These are phyloP conservation scores for Thielaviopsis ethacetica DNA, from an alignment of 2,329 filamentous ascomycete species.

Conservation along the genomic window DNA sequence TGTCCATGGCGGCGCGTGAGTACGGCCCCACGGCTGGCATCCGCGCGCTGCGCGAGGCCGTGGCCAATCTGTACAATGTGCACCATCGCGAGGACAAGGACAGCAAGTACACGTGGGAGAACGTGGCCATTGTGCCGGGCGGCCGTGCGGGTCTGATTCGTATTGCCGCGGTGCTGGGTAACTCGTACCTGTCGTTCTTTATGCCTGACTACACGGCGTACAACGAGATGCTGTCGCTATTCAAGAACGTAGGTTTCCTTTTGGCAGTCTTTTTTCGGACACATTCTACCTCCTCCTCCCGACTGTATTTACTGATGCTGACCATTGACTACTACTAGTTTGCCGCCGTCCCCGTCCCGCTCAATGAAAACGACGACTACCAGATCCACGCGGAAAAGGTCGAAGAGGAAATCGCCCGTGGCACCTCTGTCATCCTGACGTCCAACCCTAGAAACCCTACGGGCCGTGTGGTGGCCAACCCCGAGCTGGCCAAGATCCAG, in stretches of 20 bases:
- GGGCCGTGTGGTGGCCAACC: constrained; percentile 69
- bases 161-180: constrained; percentile 85
- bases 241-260: constrained; percentile 60
- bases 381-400: constrained; percentile 91
- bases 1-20: constrained; percentile 65
- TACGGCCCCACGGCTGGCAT: constrained; percentile 92
- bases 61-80: constrained; percentile 83
- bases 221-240: constrained; percentile 90
- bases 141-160: constrained; percentile 84
- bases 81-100: constrained; percentile 77
- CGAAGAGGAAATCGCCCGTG: constrained; percentile 73
- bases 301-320: too few relatives aligned
- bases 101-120: constrained; percentile 91
- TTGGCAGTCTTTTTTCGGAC: too few relatives aligned
- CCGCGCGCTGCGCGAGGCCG: constrained; percentile 73
- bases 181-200: constrained; percentile 86
- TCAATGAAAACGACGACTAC: constrained; percentile 74
- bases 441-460: constrained; percentile 94
- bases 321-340: constrained; percentile 40
- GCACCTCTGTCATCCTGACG: constrained; percentile 76
- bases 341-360: constrained; percentile 69
- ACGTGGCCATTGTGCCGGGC: constrained; percentile 89
- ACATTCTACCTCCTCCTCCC: too few relatives aligned
- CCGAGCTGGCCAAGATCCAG: constrained; percentile 78
- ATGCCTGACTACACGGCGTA: constrained; percentile 93